Evolutionary conservation across 176 grass and related monocot genomes (phyloP).

Genomic region (Olyra latifolia): DNA sequence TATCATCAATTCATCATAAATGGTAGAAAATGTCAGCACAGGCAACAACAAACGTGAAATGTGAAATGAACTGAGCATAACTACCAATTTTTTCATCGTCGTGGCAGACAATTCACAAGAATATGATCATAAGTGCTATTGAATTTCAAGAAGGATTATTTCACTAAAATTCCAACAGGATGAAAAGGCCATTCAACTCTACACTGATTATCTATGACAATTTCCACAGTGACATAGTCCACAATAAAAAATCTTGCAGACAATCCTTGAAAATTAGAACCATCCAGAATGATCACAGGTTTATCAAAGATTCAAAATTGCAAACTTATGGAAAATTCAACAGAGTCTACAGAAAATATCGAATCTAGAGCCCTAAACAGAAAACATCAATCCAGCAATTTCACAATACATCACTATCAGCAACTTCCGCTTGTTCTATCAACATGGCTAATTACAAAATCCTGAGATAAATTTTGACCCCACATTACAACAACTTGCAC

Average conservation of each 20-base stretch:
- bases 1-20: conserved; percentile 4
- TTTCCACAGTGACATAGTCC: background rate
- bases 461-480: background rate
- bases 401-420: background rate
- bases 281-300: background rate
- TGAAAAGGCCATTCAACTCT: background rate
- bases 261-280: background rate
- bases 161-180: background rate
- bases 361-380: background rate
- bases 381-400: background rate
- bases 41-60: background rate
- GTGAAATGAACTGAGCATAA: background rate
- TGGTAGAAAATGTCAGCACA: background rate
- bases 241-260: background rate
- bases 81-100: background rate
- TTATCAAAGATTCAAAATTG: background rate
- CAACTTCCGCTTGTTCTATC: background rate
- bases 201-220: background rate
- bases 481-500: background rate
- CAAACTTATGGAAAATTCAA: background rate
- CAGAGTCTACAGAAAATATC: background rate
- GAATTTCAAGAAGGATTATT: background rate
- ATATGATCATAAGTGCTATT: background rate
- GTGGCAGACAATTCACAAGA: background rate
- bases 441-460: background rate